Conservation (phyloP, 2,329 filamentous ascomycete genomes). For the Lecanosticta acicola region DNA sequence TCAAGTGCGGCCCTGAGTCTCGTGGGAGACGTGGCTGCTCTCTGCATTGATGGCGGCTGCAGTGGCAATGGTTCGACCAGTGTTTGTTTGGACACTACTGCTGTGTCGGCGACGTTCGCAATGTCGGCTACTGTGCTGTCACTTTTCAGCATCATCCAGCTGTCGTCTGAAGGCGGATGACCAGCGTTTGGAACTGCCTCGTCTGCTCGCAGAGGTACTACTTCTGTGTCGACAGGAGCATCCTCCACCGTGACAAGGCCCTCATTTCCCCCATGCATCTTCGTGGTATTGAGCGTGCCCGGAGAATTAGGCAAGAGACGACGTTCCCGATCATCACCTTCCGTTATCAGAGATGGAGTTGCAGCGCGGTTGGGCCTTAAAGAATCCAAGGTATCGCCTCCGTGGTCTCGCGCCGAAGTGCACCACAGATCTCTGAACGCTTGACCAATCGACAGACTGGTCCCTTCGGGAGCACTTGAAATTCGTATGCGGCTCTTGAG, state of each 20-base stretch:
- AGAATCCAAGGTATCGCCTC: conserved; percentile 41
- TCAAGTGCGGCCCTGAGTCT: conserved; percentile 20
- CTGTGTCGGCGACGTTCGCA: not conserved
- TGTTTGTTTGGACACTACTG: not conserved
- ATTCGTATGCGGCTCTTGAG: conserved; percentile 24
- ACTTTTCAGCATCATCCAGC: conserved; percentile 12
- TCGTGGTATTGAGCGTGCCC: not conserved
- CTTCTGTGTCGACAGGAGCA: not conserved
- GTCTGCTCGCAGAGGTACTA: too few species aligned
- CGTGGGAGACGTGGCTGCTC: conserved; percentile 15
- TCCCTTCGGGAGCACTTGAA: conserved; percentile 27
- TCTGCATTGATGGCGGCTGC: conserved; percentile 1
- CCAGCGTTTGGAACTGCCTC: not conserved
- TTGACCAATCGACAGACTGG: conserved; percentile 26
- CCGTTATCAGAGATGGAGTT: not conserved
- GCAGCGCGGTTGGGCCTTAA: not conserved
- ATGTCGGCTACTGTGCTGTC: conserved; percentile 9
- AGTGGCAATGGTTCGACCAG: not conserved
- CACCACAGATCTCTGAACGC: conserved; percentile 57
- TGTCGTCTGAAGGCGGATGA: conserved; percentile 7
- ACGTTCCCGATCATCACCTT: not conserved
- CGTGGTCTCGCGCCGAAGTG: conserved; percentile 60
- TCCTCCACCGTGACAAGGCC: not conserved
- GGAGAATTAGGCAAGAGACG: not conserved
- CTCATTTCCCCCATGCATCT: too few species aligned